Base-by-base conservation (phyloP, 331 rosid genomes). In the Stylosanthes scabra region DNA sequence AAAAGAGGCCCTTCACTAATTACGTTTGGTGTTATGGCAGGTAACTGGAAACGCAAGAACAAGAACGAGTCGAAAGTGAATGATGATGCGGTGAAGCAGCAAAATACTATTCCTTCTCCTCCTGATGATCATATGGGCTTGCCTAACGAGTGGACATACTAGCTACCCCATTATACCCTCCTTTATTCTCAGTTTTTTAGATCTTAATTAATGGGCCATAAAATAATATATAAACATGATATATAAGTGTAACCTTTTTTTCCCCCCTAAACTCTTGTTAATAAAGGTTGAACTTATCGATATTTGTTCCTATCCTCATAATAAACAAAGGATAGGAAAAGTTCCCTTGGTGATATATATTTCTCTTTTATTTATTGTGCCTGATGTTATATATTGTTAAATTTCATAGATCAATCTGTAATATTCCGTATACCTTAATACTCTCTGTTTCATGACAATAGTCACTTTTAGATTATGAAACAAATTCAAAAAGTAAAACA, bases 71-170 rank as follows among this genome's bases (percentile, higher is more conserved):
- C 47, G 37, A 27, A 63, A 12, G 47, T 3, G 16, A 45, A 57
- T 28, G 31, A 27, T 28, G 66, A 45, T 8, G 8, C 9, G 3
- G 61, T 12, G 12, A 46, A 31, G 16, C 2, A 31, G 68, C 57
- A 42, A 2, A 13, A 11, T 1, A 10, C 49, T 4, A 47, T n/a
- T 10, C 4, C 51, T 4, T 49, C 27, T 10, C 9, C 61, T 12
- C 2, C 58, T 27, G 70, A 44, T 34, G 39, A 34, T 34, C 39
- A 3, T 8, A 47, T 68, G 8, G 27, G 42, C 28, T 39, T 68
- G 59, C 81, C 75, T 14, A 37, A 25, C n/a, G 70, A 68, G 47
- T 76, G 75, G 75, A 15, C 59, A 3, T 65, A 75, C 40, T 42
- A n/a, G 15, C 46, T 44, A 39, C 12, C 59, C 44, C 55, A 9